Conservation (phyloP, 2,329 filamentous ascomycete species). For the Pyricularia grisea region DNA sequence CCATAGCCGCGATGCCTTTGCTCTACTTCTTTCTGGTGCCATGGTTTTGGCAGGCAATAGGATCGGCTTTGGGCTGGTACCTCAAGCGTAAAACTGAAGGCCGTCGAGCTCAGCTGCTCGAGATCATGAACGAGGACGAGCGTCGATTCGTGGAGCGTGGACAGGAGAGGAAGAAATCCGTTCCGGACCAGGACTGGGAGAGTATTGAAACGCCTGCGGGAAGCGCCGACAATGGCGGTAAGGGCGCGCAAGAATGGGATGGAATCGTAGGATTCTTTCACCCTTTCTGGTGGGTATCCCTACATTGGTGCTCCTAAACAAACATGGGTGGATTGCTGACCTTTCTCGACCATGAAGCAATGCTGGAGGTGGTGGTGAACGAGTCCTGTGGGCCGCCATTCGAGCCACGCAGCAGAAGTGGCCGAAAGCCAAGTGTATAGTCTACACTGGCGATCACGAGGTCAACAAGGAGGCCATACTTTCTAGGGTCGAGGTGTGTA, state of each 20-base stretch:
- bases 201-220: constrained; percentile 43
- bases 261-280: constrained; percentile 95
- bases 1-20: constrained; percentile 18
- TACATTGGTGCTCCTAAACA: background rate
- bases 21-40: constrained; percentile 23
- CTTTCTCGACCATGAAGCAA: constrained; percentile 49
- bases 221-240: constrained; percentile 26
- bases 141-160: constrained; percentile 22
- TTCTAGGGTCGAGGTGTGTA: constrained; percentile 57
- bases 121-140: constrained; percentile 38
- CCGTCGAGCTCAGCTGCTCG: constrained; percentile 47
- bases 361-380: constrained; percentile 88
- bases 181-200: constrained; percentile 58
- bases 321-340: background rate
- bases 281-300: constrained; percentile 70
- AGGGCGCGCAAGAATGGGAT: constrained; percentile 55
- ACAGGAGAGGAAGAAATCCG: constrained; percentile 22
- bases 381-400: constrained; percentile 93
- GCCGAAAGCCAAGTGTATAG: constrained; percentile 79
- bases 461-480: constrained; percentile 74
- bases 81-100: constrained; percentile 55
- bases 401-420: constrained; percentile 81
- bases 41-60: constrained; percentile 26
- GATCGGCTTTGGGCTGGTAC: constrained; percentile 46
- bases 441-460: constrained; percentile 94